These are phyloP conservation scores for Rhodotorula sphaerocarpa DNA, from an alignment of 768 basidiomycete species.

Conservation along the genomic window DNA sequence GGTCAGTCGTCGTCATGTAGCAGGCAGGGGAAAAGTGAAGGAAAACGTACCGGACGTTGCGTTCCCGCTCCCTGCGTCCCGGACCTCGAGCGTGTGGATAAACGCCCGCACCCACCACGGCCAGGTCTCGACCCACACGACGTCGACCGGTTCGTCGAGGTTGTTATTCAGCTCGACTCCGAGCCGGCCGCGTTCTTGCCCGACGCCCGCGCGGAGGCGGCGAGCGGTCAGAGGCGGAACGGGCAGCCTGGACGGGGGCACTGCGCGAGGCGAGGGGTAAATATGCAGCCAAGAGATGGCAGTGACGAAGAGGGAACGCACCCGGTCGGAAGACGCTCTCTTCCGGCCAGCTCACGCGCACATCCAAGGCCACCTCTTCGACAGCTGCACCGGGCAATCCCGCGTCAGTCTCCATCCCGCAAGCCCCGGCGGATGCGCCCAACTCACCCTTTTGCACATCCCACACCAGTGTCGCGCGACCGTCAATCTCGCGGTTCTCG, in stretches of 20 bases:
- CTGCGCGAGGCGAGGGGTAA: not conserved
- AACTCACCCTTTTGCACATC: constrained; percentile 20
- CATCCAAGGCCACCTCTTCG: constrained; percentile 2
- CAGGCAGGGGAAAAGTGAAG: not conserved
- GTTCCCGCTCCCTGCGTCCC: constrained; percentile 46
- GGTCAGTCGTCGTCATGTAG: not conserved
- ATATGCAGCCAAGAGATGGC: fast-evolving
- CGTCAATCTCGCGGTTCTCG: not conserved
- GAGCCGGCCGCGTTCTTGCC: constrained; percentile 68
- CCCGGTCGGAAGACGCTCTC: constrained; percentile 36
- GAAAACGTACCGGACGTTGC: constrained; percentile 11
- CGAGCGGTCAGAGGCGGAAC: constrained; percentile 56
- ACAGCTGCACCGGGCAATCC: no score
- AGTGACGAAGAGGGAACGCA: constrained; percentile 4
- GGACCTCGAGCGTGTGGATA: constrained; percentile 62
- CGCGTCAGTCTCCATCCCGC: no score
- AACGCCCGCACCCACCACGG: constrained; percentile 88
- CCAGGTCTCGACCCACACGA: constrained; percentile 77
- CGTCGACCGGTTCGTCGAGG: constrained; percentile 45
- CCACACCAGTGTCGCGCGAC: constrained; percentile 9
- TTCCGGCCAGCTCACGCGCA: constrained; percentile 20
- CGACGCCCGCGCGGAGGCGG: constrained; percentile 64
- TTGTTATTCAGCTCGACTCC: constrained; percentile 56
- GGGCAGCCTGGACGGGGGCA: constrained; percentile 39
- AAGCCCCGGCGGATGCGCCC: no score